phyloP scores from a whole-genome alignment of 2,329 filamentous ascomycete genomes.

The Fonsecaea monophora region DNA sequence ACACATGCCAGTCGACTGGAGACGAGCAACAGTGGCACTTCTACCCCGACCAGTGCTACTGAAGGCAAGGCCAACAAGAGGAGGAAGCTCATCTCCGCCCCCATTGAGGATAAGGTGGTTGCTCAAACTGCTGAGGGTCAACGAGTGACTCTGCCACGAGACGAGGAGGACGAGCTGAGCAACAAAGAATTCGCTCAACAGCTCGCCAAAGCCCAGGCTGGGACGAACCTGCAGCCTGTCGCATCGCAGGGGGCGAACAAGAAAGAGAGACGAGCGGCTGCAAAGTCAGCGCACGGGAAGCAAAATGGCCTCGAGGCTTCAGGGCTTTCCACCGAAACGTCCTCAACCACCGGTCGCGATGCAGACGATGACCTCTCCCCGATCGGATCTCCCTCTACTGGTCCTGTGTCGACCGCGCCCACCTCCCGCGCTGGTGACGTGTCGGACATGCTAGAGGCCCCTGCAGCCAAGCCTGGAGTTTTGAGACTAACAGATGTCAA shows the following conservation, averaged over 20 bases:
- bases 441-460: conserved; percentile 88
- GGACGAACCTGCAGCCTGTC: conserved; percentile 61
- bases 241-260: conserved; percentile 42
- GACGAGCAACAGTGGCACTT: conserved; percentile 27
- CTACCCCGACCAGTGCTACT: conserved; percentile 31
- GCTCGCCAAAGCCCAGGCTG: conserved; percentile 73
- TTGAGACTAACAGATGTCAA: conserved; percentile 76
- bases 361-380: conserved; percentile 82
- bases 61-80: conserved; percentile 46
- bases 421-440: conserved; percentile 72
- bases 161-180: conserved; percentile 67
- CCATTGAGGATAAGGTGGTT: conserved; percentile 43
- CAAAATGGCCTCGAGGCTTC: conserved; percentile 53
- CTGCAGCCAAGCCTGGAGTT: conserved; percentile 71
- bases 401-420: conserved; percentile 45
- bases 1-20: conserved; percentile 31
- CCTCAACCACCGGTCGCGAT: conserved; percentile 72
- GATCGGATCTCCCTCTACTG: conserved; percentile 65
- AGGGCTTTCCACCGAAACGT: conserved; percentile 62
- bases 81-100: conserved; percentile 46
- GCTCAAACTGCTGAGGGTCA: conserved; percentile 43
- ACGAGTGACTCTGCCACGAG: conserved; percentile 38
- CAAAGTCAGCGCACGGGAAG: conserved; percentile 56
- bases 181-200: conserved; percentile 79
- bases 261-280: conserved; percentile 53